These are phyloP conservation scores for Chalara sp. DNA, from an alignment of 2,329 filamentous ascomycete genomes.

Conservation along the genomic window DNA sequence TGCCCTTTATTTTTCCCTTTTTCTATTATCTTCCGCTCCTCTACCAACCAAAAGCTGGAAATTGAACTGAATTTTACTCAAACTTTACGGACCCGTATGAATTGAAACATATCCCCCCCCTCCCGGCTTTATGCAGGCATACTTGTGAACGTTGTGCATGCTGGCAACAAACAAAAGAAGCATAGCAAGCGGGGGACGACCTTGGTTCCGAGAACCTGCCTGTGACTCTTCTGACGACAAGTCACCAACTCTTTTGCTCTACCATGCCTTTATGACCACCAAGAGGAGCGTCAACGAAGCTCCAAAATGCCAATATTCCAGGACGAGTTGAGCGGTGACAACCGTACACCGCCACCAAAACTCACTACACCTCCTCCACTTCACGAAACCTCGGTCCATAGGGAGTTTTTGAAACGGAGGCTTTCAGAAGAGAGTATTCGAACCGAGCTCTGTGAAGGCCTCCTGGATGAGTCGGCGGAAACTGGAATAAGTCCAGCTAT, in stretches of 20 bases:
- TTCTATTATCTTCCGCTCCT: no score
- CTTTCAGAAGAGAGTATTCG: constrained; percentile 54
- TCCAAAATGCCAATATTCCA: constrained; percentile 52
- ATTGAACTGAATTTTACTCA: no score
- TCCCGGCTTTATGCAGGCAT: no score
- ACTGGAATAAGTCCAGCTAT: constrained; percentile 1
- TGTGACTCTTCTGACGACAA: constrained; percentile 7
- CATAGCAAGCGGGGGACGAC: neutral
- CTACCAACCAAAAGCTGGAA: no score
- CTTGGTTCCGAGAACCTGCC: neutral
- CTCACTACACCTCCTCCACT: constrained; percentile 13
- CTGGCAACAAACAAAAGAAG: neutral
- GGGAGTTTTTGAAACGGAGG: constrained; percentile 26
- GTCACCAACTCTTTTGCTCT: constrained; percentile 1
- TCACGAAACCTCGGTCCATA: constrained; percentile 17
- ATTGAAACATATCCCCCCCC: no score
- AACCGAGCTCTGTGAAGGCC: constrained; percentile 55
- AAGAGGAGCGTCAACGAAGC: constrained; percentile 10
- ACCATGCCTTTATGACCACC: constrained; percentile 16
- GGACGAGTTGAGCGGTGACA: constrained; percentile 37
- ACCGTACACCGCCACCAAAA: constrained; percentile 11
- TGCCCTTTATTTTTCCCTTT: no score
- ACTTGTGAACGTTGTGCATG: no score
- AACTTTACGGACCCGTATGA: no score
- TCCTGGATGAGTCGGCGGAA: constrained; percentile 28